Base-by-base conservation (phyloP, 2,329 filamentous ascomycete species). In the Aspergillus udagawae region DNA sequence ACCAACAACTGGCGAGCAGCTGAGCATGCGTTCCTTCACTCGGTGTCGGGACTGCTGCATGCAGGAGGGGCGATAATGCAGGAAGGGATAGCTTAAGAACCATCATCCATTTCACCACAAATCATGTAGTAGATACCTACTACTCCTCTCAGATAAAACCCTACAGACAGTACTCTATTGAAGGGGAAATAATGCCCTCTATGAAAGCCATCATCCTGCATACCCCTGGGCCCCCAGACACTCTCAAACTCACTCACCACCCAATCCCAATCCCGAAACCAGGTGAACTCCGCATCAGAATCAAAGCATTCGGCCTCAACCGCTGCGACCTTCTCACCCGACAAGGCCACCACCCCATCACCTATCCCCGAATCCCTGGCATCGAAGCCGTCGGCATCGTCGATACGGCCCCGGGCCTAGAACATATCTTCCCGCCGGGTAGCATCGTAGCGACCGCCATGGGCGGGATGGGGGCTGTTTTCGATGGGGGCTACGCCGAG, bases 401-500 rank as follows among this genome's bases (percentile, higher is more conserved):
- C 3, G 76, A 70, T 17, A 61, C 65, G n/a, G 73, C 72, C 20
- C 70, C 73, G 1, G 63, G 63, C n/a, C 57, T 57, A 7, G 55
- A 61, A 44, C 60, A 65, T 3, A 67, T 71, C 28, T 77, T 80
- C 56, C 59, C 69, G 14, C 56, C 68, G 45, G 80, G 78, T 1
- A 68, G 71, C 10, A 68, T 73, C 17, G 77, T 81, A 1, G 77
- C 77, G 1, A 81, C 78, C 2, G 75, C 73, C 17, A 80, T 82
- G 77, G 80, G 79, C 6, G 79, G 79, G 0, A 74, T 82, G 67
- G 79, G 79, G 1, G 63, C 78, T 6, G 65, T 67, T 17, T 79
- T 80, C 53, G 75, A 81, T 59, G 80, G 80, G 8, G 77, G 77
- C 0, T 82, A 82, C 60, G 79, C 79, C 3, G 78, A 82, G 64